Percentiles rank a stretch among this genome's conserved stretches.
phyloP scores from a whole-genome alignment of 176 grass and related monocot species.

The Alloteropsis semialata region DNA sequence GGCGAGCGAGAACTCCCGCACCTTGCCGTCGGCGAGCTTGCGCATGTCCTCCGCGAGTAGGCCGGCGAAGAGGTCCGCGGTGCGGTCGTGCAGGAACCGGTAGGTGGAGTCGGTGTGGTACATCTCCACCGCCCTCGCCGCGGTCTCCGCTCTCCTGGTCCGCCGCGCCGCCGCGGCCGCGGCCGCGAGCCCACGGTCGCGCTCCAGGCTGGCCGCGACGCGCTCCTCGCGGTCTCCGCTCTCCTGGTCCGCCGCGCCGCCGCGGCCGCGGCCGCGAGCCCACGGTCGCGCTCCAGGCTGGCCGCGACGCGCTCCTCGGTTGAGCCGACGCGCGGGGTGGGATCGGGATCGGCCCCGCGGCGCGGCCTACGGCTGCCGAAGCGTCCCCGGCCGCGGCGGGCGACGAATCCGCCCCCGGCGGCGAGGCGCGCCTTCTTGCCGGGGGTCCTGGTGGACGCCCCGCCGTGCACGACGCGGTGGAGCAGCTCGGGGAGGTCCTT shows the following conservation, averaged over 20 bases:
- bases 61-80: slow-evolving; percentile 57
- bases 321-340: background rate
- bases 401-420: slow-evolving; percentile 3
- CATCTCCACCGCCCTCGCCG: slow-evolving; percentile 43
- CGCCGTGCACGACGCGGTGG: slow-evolving; percentile 62
- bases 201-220: slow-evolving; percentile 35
- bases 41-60: slow-evolving; percentile 63
- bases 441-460: slow-evolving; percentile 37
- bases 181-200: background rate
- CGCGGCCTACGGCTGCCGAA: background rate
- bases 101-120: slow-evolving; percentile 52
- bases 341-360: background rate
- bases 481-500: slow-evolving; percentile 97
- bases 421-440: slow-evolving; percentile 42
- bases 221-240: slow-evolving; percentile 50
- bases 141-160: slow-evolving; percentile 38
- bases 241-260: slow-evolving; percentile 29
- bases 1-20: slow-evolving; percentile 50
- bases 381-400: background rate
- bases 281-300: slow-evolving; percentile 27
- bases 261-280: slow-evolving; percentile 11
- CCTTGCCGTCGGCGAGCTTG: slow-evolving; percentile 40
- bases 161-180: slow-evolving; percentile 23
- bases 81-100: slow-evolving; percentile 66
- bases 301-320: slow-evolving; percentile 43